Conservation (phyloP, 768 basidiomycete genomes). For the Trametes cubensis region DNA sequence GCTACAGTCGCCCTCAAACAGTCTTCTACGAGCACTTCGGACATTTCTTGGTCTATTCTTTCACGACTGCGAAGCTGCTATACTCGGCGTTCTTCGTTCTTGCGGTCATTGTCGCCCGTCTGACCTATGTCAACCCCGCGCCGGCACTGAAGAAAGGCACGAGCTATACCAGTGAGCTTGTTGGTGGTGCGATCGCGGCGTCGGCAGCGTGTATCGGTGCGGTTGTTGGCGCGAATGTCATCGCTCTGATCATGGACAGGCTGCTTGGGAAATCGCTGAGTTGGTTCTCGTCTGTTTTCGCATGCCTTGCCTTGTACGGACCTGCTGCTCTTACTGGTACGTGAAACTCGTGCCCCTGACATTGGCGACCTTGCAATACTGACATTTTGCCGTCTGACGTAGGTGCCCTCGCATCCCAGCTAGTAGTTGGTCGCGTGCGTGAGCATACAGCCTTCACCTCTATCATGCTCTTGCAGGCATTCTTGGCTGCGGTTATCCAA, state of each 20-base stretch:
- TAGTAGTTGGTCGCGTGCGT: constrained; percentile 50
- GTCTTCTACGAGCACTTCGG: constrained; percentile 81
- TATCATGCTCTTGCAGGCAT: constrained; percentile 60
- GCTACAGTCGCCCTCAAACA: constrained; percentile 56
- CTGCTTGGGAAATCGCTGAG: constrained; percentile 73
- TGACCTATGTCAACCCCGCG: constrained; percentile 40
- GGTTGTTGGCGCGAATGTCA: constrained; percentile 63
- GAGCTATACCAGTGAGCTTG: constrained; percentile 45
- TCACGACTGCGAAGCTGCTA: constrained; percentile 64
- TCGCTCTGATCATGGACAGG: constrained; percentile 68
- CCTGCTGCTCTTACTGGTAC: constrained; percentile 74
- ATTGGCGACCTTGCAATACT: not conserved
- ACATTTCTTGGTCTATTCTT: constrained; percentile 73
- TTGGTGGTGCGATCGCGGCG: constrained; percentile 52
- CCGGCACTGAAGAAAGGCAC: constrained; percentile 40
- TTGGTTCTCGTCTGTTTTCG: constrained; percentile 80
- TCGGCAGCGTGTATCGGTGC: constrained; percentile 56
- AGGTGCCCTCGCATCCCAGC: constrained; percentile 70
- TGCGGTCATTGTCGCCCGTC: constrained; percentile 48
- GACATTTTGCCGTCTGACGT: not conserved
- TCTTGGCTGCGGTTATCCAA: constrained; percentile 62
- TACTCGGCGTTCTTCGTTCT: constrained; percentile 56
- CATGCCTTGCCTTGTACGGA: constrained; percentile 67
- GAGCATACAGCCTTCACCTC: constrained; percentile 69
- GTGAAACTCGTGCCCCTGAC: constrained; percentile 25